Base-by-base conservation (phyloP, 1,284 basidiomycete genomes). In the Ganoderma meredithae region DNA sequence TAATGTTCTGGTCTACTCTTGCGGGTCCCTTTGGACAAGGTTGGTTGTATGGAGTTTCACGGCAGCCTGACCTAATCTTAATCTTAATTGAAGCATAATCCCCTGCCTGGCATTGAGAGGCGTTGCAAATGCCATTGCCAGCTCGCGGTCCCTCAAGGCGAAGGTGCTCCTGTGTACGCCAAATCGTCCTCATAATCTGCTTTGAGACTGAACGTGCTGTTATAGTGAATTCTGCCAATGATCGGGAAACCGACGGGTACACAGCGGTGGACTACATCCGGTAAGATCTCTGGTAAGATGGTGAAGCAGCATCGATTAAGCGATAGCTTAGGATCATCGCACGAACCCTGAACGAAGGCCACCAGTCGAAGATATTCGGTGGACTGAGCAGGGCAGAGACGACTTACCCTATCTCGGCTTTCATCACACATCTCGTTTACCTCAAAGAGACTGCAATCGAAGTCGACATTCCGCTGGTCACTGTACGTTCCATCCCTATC, bases 21-120 rank as follows among this genome's bases (percentile, higher is more conserved):
- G 95, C 78, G 96, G 95, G 1, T 97, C 95, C 0, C 81, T 98
- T 2, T 98, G 95, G 95, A 98, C 96, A 33, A 95, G 92, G 93
- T 90, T 65, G 63, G 79, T 69, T 19, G 31, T 19, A 36, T 43
- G 40, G 15, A 56, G 33, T 40, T 60, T 1, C 58, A 22, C 13
- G 36, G n/a, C 43, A 47, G 8, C 36, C 39, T 39, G 22, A 25
- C 39, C 12, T 13, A 8, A 10, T 15, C 22, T 1, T 58, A 19
- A 53, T 69, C 22, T 1, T 58, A 19, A 53, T 69, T 56, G 60
- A 65, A 81, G 94, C 74, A 94, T 99, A 72, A 89, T 98, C 19
- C 97, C 97, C 0, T 98, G 96, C 78, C 85, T 99, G 19, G 92
- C 94, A 0, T 81, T 99, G 17, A 89, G 91, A 62, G 94, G 94